Percentiles rank a stretch among this genome's conserved stretches.
These are phyloP conservation scores for Dothiorella sarmentorum DNA, from an alignment of 2,329 filamentous ascomycete genomes.

Conservation along the genomic window DNA sequence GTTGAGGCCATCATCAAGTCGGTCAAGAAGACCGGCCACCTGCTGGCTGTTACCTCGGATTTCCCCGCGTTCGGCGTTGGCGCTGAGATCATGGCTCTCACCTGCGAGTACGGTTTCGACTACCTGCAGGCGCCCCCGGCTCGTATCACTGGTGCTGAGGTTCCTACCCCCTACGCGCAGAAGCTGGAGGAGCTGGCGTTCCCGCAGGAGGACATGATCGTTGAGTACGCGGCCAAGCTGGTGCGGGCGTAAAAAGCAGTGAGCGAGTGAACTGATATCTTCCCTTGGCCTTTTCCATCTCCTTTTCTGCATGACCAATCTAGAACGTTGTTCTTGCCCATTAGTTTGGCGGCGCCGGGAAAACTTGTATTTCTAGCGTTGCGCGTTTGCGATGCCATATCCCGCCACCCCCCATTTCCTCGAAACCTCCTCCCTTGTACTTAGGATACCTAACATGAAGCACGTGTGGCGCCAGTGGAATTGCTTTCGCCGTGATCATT, in stretches of 20 bases:
- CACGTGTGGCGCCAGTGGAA: constrained; percentile 15
- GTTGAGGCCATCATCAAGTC: constrained; percentile 93
- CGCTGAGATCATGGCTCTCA: constrained; percentile 86
- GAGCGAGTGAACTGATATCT: constrained; percentile 7
- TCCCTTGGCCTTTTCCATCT: background rate
- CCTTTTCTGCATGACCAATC: constrained; percentile 12
- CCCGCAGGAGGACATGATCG: constrained; percentile 85
- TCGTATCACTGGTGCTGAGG: constrained; percentile 93
- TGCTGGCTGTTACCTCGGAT: constrained; percentile 90
- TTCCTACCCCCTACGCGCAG: constrained; percentile 91
- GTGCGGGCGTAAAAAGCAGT: constrained; percentile 61
- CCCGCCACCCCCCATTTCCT: background rate
- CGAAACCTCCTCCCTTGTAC: constrained; percentile 9
- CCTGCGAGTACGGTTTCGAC: constrained; percentile 98
- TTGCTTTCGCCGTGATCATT: constrained; percentile 5
- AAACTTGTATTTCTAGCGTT: constrained; percentile 17
- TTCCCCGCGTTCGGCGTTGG: constrained; percentile 94
- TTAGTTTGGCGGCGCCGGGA: constrained; percentile 14
- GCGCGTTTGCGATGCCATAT: constrained; percentile 7
- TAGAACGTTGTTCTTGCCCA: constrained; percentile 12
- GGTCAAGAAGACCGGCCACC: constrained; percentile 95
- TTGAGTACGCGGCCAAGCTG: constrained; percentile 84
- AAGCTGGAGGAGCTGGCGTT: constrained; percentile 94
- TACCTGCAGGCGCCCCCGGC: constrained; percentile 93
- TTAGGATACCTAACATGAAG: constrained; percentile 18